Conservation (phyloP, 2,329 filamentous ascomycete species). For the Penicillium sp. region DNA sequence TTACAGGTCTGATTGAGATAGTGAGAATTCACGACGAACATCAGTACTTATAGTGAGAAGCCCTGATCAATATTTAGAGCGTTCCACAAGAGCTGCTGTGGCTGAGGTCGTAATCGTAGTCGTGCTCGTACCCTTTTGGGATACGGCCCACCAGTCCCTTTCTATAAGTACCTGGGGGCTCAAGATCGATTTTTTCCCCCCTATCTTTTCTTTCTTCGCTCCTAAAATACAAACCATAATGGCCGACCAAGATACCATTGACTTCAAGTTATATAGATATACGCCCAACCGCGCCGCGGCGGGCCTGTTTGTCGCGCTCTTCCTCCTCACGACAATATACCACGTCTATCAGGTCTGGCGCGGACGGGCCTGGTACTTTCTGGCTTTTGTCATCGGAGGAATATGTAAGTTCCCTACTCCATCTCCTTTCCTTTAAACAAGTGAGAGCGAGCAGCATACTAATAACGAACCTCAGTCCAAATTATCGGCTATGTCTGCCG, state of each 20-base stretch:
- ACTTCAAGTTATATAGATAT: slow-evolving; percentile 7
- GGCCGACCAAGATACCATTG: background rate
- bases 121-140: background rate
- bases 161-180: background rate
- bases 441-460: background rate
- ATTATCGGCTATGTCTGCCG: slow-evolving; percentile 37
- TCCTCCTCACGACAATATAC: slow-evolving; percentile 13
- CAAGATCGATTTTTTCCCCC: background rate
- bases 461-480: slow-evolving; percentile 48
- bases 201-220: background rate
- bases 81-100: no score
- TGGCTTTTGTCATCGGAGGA: slow-evolving; percentile 48
- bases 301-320: slow-evolving; percentile 6
- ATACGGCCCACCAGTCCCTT: background rate
- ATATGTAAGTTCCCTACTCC: slow-evolving; percentile 19
- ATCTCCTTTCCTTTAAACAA: background rate
- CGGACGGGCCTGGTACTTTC: slow-evolving; percentile 28
- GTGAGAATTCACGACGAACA: background rate
- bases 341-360: slow-evolving; percentile 24
- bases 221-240: background rate
- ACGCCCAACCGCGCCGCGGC: slow-evolving; percentile 3
- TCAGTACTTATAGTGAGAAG: background rate
- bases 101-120: background rate
- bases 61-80: background rate
- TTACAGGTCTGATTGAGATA: background rate